phyloP scores from a whole-genome alignment of 352 stramenopile species.

The Phytophthora pistaciae region DNA sequence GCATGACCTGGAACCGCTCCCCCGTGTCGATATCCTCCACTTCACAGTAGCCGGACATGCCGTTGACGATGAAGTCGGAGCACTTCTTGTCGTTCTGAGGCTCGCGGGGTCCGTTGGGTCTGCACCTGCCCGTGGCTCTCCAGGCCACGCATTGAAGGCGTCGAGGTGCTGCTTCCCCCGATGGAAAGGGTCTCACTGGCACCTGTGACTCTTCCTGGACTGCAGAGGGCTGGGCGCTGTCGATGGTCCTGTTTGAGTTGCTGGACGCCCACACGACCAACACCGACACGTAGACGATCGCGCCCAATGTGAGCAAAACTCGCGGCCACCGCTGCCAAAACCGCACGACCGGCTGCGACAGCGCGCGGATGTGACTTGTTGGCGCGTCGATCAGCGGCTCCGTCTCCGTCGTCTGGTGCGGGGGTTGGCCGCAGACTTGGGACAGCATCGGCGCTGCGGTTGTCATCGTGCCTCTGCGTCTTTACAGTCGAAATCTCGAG shows the following conservation, averaged over 20 bases:
- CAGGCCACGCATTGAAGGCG: constrained; percentile 35
- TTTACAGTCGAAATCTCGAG: constrained; percentile 26
- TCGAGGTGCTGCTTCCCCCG: constrained; percentile 5
- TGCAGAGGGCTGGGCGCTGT: neutral
- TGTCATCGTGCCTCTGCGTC: neutral
- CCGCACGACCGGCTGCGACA: constrained; percentile 5
- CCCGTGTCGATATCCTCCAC: constrained; percentile 40
- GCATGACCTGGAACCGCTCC: constrained; percentile 43
- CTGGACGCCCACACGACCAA: constrained; percentile 22
- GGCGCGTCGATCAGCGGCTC: constrained; percentile 19
- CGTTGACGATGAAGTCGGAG: constrained; percentile 18
- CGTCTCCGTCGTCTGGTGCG: constrained; percentile 3
- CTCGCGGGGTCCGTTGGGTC: constrained; percentile 29
- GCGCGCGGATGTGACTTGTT: neutral
- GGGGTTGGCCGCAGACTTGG: constrained; percentile 7
- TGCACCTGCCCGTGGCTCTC: constrained; percentile 32
- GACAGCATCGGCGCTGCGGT: constrained; percentile 2
- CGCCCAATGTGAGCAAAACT: constrained; percentile 7
- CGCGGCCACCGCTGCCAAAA: constrained; percentile 22
- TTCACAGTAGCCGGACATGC: constrained; percentile 48
- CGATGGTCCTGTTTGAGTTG: constrained; percentile 13
- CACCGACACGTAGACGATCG: constrained; percentile 22
- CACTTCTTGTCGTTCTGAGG: constrained; percentile 31
- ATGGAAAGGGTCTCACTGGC: constrained; percentile 11
- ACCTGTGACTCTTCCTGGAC: neutral